These are phyloP conservation scores for Boletus speciosus DNA, from an alignment of 768 basidiomycete species.

Conservation along the genomic window DNA sequence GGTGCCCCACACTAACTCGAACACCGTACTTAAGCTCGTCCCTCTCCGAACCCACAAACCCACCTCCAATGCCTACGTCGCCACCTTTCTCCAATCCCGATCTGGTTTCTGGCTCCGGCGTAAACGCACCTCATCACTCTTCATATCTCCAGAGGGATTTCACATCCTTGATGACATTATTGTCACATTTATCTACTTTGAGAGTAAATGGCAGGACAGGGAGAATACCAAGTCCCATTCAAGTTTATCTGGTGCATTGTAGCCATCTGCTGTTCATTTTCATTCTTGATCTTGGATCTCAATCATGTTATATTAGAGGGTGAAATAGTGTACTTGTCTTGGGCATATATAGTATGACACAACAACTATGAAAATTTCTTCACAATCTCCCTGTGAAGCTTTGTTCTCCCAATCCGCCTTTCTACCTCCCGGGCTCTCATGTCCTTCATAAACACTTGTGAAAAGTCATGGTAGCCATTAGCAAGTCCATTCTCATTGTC, in stretches of 20 bases:
- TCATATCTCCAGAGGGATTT: constrained; percentile 27
- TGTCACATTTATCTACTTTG: constrained; percentile 37
- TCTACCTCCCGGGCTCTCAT: constrained; percentile 12
- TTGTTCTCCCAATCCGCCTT: constrained; percentile 12
- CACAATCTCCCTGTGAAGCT: constrained; percentile 10
- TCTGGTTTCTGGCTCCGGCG: constrained; percentile 13
- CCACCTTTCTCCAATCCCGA: constrained; percentile 25
- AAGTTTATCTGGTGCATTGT: constrained; percentile 4
- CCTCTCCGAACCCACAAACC: constrained; percentile 8
- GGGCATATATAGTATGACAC: not conserved
- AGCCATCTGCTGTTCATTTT: not conserved
- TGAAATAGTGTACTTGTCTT: not conserved
- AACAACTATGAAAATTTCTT: constrained; percentile 7
- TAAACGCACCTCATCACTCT: constrained; percentile 20
- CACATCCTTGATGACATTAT: constrained; percentile 35
- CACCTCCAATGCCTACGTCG: constrained; percentile 16
- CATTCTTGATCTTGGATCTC: not conserved
- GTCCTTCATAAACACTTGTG: not conserved
- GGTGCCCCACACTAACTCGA: not conserved
- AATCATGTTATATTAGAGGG: not conserved
- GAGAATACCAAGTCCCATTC: constrained; percentile 15
- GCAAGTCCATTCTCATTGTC: not conserved
- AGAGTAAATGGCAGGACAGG: constrained; percentile 26
- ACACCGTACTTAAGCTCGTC: constrained; percentile 18
- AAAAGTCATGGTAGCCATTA: constrained; percentile 11